A percentile compares a stretch with the other conserved stretches of the same genome.
Conservation (phyloP, 2,329 filamentous ascomycete species). For the Colletotrichum acutatum region DNA sequence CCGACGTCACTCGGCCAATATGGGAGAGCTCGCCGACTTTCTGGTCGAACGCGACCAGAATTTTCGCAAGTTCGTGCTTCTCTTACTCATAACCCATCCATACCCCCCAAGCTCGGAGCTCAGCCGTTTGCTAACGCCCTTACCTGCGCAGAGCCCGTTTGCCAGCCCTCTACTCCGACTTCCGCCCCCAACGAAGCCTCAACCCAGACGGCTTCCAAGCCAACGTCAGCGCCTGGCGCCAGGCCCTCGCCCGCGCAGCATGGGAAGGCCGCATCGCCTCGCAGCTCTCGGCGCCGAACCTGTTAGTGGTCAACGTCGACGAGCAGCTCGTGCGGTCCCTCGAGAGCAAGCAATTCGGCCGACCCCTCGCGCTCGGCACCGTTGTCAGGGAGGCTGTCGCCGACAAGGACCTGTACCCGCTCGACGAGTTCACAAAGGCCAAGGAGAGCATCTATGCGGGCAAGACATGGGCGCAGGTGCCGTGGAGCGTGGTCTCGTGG, state of each 20-base stretch:
- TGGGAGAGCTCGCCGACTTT: constrained; percentile 77
- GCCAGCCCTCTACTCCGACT: constrained; percentile 90
- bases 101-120: background rate
- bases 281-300: constrained; percentile 52
- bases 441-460: constrained; percentile 76
- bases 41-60: constrained; percentile 69
- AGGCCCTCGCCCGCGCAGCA: constrained; percentile 76
- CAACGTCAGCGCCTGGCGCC: constrained; percentile 83
- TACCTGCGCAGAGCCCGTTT: constrained; percentile 73
- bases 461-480: constrained; percentile 73
- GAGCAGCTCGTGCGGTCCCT: constrained; percentile 77
- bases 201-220: constrained; percentile 89
- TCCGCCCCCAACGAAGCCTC: constrained; percentile 75
- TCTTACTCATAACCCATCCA: background rate
- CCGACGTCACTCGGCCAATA: constrained; percentile 46
- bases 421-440: constrained; percentile 73
- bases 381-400: constrained; percentile 81
- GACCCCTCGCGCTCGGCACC: constrained; percentile 81
- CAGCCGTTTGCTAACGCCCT: constrained; percentile 4
- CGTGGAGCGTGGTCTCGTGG: constrained; percentile 81
- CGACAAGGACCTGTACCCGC: constrained; percentile 74
- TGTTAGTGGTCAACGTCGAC: constrained; percentile 64
- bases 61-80: constrained; percentile 63
- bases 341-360: constrained; percentile 81
- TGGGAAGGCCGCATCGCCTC: constrained; percentile 65